These are phyloP conservation scores for Patellifolia procumbens DNA, from an alignment of 179 eudicot species.

Conservation along the genomic window DNA sequence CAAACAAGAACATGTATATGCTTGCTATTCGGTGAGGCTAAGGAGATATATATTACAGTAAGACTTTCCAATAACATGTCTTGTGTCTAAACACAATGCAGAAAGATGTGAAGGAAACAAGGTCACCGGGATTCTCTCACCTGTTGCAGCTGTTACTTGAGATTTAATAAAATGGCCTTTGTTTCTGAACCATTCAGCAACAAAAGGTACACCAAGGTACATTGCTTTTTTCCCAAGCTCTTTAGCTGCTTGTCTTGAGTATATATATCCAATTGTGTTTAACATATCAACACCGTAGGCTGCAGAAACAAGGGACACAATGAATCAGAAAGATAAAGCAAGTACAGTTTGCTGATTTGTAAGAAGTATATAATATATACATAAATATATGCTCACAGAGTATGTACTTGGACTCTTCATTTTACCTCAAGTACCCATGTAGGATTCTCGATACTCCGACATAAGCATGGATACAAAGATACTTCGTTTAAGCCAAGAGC, in stretches of 20 bases:
- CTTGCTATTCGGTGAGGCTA: neutral
- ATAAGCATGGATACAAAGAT: too few relatives aligned
- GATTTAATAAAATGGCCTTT: conserved; percentile 96
- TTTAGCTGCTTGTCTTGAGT: conserved; percentile 93
- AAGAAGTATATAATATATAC: too few relatives aligned
- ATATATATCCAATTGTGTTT: conserved; percentile 95
- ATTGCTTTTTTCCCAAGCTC: conserved; percentile 96
- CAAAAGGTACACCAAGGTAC: conserved; percentile 86
- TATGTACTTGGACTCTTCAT: too few relatives aligned
- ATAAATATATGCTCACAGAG: too few relatives aligned
- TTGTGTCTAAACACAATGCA: neutral
- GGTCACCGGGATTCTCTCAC: conserved; percentile 38
- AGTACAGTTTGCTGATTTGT: neutral
- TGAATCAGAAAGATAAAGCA: conserved; percentile 23
- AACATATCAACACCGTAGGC: conserved; percentile 98
- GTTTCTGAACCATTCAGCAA: conserved; percentile 99
- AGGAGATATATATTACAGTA: neutral
- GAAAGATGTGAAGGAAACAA: conserved; percentile 11
- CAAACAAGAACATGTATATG: neutral
- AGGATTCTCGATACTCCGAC: too few relatives aligned
- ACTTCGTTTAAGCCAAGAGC: too few relatives aligned
- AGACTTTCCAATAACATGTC: neutral
- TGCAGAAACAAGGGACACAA: conserved; percentile 39
- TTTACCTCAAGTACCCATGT: too few relatives aligned
- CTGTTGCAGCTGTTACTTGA: conserved; percentile 99